Percentiles rank a stretch among this genome's conserved stretches.
Conservation (phyloP, 1,284 basidiomycete genomes). For the Ganoderma multipileum region DNA sequence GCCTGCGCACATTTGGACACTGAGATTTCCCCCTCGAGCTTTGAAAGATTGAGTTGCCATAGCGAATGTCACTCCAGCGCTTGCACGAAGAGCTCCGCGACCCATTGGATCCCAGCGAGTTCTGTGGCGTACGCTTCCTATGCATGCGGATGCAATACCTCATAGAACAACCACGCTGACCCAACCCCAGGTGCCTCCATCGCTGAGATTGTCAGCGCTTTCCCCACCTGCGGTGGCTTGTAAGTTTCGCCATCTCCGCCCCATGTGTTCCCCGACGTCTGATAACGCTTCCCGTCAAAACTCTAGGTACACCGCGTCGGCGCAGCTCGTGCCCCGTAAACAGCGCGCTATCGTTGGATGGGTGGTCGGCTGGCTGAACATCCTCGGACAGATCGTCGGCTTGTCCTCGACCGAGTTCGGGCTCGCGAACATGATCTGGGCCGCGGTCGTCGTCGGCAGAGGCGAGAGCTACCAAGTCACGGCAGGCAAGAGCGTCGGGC, state of each 20-base stretch:
- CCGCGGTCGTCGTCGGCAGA: slow-evolving; percentile 68
- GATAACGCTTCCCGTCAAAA: not conserved
- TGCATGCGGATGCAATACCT: not conserved
- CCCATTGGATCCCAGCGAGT: not conserved
- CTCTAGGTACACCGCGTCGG: slow-evolving; percentile 77
- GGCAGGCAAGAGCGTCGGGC: slow-evolving; percentile 74
- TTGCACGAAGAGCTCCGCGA: not conserved
- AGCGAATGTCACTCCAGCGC: not conserved
- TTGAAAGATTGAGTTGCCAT: not conserved
- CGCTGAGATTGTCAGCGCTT: slow-evolving; percentile 81
- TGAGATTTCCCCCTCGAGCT: not conserved
- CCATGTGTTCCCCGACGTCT: not conserved
- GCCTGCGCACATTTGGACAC: not conserved
- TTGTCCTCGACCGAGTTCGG: slow-evolving; percentile 91
- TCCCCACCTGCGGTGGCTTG: slow-evolving; percentile 85
- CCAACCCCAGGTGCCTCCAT: slow-evolving; percentile 64
- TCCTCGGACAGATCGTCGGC: slow-evolving; percentile 87
- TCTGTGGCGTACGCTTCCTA: not conserved
- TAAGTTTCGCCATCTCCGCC: slow-evolving; percentile 45
- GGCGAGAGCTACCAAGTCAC: slow-evolving; percentile 51
- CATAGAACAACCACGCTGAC: not conserved
- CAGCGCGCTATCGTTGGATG: slow-evolving; percentile 75
- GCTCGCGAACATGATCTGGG: slow-evolving; percentile 88
- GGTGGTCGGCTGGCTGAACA: slow-evolving; percentile 89
- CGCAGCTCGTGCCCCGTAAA: slow-evolving; percentile 71